Percentiles rank a stretch among this genome's conserved stretches.
Conservation (phyloP, 495 filamentous ascomycete species). For the Annulohypoxylon nitens region DNA sequence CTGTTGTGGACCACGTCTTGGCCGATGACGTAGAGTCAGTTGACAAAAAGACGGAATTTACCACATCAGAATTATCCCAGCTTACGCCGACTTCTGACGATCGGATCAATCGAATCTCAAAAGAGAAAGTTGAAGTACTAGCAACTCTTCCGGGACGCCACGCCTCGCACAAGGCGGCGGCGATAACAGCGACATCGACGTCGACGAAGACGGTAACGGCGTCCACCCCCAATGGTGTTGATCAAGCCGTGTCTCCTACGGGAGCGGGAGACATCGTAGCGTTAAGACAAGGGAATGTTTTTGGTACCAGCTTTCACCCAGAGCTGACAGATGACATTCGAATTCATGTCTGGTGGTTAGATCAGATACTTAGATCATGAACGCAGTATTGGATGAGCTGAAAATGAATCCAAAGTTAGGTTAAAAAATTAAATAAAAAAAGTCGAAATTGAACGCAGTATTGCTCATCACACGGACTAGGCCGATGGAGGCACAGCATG, state of each 20-base stretch:
- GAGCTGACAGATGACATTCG: conserved; percentile 90
- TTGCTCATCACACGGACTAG: background rate
- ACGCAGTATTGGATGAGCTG: conserved; percentile 27
- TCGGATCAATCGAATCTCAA: conserved; percentile 27
- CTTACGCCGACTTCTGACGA: conserved; percentile 6
- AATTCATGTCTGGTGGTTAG: conserved; percentile 95
- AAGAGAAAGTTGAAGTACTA: conserved; percentile 68
- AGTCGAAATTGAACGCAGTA: background rate
- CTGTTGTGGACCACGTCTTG: conserved; percentile 88
- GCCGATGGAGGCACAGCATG: background rate
- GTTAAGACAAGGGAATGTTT: conserved; percentile 91
- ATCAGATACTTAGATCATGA: conserved; percentile 67
- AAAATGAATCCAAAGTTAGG: conserved; percentile 1
- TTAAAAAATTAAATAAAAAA: background rate
- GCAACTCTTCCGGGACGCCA: conserved; percentile 64
- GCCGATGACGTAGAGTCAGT: conserved; percentile 61
- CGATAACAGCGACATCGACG: conserved; percentile 14
- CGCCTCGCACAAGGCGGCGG: conserved; percentile 50
- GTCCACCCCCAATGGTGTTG: conserved; percentile 30
- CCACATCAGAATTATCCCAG: conserved; percentile 55
- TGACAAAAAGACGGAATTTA: conserved; percentile 19
- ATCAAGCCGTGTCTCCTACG: conserved; percentile 38
- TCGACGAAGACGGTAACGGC: conserved; percentile 5
- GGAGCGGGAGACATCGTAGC: conserved; percentile 87
- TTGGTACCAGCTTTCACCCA: conserved; percentile 97